Evolutionary conservation across 2,329 filamentous ascomycete genomes (phyloP).

Genomic region (Exserohilum turcica): DNA sequence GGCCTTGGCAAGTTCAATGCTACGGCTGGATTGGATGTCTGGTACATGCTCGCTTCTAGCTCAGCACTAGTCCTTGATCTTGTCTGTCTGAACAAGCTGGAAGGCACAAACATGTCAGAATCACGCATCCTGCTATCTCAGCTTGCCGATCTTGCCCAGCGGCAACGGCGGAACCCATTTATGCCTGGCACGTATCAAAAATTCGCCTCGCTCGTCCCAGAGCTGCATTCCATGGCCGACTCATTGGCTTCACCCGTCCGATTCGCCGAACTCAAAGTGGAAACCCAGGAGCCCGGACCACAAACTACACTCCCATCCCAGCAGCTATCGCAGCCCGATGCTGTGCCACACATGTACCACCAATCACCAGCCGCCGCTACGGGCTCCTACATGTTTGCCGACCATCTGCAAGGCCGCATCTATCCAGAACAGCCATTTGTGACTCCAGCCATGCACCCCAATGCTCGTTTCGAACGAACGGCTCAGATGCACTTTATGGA

Average conservation of each 20-base stretch:
- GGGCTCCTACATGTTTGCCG: constrained; percentile 40
- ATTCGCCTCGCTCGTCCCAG: constrained; percentile 45
- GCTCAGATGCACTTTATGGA: constrained; percentile 46
- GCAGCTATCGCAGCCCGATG: constrained; percentile 18
- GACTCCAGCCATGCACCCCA: constrained; percentile 18
- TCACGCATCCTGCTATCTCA: constrained; percentile 42
- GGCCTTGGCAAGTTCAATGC: constrained; percentile 47
- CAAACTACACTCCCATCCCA: constrained; percentile 12
- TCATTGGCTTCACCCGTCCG: constrained; percentile 23
- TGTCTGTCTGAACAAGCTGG: constrained; percentile 33
- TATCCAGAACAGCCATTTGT: constrained; percentile 30
- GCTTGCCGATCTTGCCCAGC: constrained; percentile 43
- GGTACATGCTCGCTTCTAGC: constrained; percentile 47
- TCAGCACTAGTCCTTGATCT: constrained; percentile 49
- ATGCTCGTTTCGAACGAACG: constrained; percentile 31
- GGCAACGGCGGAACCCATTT: constrained; percentile 39
- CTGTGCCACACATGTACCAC: constrained; percentile 25
- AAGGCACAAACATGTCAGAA: constrained; percentile 27
- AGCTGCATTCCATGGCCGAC: constrained; percentile 44
- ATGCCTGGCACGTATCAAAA: constrained; percentile 49
- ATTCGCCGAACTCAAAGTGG: constrained; percentile 12
- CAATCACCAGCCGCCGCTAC: constrained; percentile 33
- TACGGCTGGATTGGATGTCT: constrained; percentile 51
- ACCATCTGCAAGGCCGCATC: constrained; percentile 28
- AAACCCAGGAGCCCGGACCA: constrained; percentile 7